A percentile compares a stretch with the other conserved stretches of the same genome.
phyloP scores from a whole-genome alignment of 768 basidiomycete genomes.

The Pleurotus tuber-regium region DNA sequence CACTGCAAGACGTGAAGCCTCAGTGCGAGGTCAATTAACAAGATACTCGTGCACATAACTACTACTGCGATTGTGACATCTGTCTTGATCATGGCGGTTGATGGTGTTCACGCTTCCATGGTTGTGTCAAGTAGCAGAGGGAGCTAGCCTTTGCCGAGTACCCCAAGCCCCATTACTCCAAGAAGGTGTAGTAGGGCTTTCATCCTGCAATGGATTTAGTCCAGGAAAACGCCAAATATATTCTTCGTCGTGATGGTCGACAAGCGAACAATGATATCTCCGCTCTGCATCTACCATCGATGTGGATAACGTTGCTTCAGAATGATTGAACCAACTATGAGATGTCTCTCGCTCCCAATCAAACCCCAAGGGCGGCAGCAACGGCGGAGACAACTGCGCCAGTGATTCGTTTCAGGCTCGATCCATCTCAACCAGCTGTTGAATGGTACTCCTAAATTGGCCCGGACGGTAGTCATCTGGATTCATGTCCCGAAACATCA shows the following conservation, averaged over 20 bases:
- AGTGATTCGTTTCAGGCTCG: constrained; percentile 11
- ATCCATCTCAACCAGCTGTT: constrained; percentile 24
- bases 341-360: constrained; percentile 4
- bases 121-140: neutral
- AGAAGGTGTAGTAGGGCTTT: neutral
- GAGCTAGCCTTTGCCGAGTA: neutral
- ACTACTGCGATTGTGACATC: neutral
- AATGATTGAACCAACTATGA: no score
- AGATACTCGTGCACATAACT: constrained; percentile 23
- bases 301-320: no score
- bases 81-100: neutral
- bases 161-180: neutral
- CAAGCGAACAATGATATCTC: no score
- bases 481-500: constrained; percentile 24
- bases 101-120: neutral
- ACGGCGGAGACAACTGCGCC: constrained; percentile 10
- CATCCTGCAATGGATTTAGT: neutral
- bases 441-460: constrained; percentile 47
- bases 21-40: constrained; percentile 22
- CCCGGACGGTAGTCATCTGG: constrained; percentile 40
- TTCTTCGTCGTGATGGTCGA: no score
- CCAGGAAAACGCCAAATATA: constrained; percentile 7
- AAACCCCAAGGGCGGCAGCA: constrained; percentile 10
- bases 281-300: no score
- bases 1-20: constrained; percentile 25